Conservation (phyloP, 163 green algal genomes). For the Prototheca cutis region DNA sequence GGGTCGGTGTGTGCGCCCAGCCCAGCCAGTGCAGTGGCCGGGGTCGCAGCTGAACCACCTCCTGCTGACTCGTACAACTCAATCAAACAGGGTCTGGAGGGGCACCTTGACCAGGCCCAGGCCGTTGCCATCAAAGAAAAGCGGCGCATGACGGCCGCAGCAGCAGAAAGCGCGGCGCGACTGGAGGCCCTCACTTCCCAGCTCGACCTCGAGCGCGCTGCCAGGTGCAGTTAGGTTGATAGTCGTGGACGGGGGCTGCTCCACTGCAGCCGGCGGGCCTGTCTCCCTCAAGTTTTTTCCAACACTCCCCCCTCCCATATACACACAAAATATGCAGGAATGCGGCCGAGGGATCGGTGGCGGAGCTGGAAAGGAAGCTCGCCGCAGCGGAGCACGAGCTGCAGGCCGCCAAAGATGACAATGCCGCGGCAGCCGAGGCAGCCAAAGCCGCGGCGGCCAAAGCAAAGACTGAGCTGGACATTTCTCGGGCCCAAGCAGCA, state of each 20-base stretch:
- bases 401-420: not conserved
- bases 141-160: constrained; percentile 9
- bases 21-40: not conserved
- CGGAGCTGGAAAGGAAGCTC: constrained; percentile 8
- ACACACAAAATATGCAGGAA: not conserved
- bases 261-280: too few relatives aligned
- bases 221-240: constrained; percentile 1
- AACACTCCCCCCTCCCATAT: not conserved
- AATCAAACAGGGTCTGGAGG: not conserved
- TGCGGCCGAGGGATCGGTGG: constrained; percentile 9
- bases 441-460: not conserved
- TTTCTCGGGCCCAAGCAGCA: not conserved
- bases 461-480: not conserved
- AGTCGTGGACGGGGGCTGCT: too few relatives aligned
- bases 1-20: not conserved
- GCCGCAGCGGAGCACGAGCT: not conserved
- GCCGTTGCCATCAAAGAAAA: constrained; percentile 10
- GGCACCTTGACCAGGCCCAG: constrained; percentile 6
- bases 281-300: too few relatives aligned
- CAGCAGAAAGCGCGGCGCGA: not conserved
- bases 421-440: not conserved
- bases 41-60: not conserved
- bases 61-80: not conserved
- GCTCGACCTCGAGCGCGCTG: constrained; percentile 8
- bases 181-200: not conserved